A percentile compares a stretch with the other conserved stretches of the same genome.
These are phyloP conservation scores for Camillea tinctor DNA, from an alignment of 2,329 filamentous ascomycete genomes.

Conservation along the genomic window DNA sequence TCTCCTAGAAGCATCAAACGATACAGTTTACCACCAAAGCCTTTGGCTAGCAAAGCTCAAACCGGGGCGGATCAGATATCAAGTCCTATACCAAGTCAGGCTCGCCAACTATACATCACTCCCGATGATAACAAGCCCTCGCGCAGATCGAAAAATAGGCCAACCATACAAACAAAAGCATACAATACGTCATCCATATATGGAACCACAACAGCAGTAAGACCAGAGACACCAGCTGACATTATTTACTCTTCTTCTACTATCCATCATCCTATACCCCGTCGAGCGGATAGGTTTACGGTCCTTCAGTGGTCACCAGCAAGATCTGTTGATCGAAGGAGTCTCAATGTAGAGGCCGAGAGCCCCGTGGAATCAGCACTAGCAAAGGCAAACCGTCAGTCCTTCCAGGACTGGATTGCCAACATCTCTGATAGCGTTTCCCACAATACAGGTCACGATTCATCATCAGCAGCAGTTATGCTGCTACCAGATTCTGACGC, in stretches of 20 bases:
- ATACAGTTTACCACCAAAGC: slow-evolving; percentile 13
- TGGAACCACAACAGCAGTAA: neutral
- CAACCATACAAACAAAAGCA: neutral
- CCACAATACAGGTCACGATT: slow-evolving; percentile 1
- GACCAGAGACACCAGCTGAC: slow-evolving; percentile 20
- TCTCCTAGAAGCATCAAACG: slow-evolving; percentile 16
- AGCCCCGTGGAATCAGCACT: slow-evolving; percentile 16
- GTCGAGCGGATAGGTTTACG: slow-evolving; percentile 17
- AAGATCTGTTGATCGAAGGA: slow-evolving; percentile 20
- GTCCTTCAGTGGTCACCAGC: slow-evolving; percentile 28
- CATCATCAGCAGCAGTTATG: slow-evolving; percentile 1
- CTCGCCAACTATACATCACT: slow-evolving; percentile 5
- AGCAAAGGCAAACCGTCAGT: slow-evolving; percentile 21
- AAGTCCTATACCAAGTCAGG: slow-evolving; percentile 13
- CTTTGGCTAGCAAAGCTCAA: slow-evolving; percentile 5
- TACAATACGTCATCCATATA: neutral
- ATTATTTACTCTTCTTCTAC: slow-evolving; percentile 23
- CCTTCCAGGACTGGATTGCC: slow-evolving; percentile 21
- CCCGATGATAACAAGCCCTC: neutral
- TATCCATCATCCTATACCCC: slow-evolving; percentile 27
- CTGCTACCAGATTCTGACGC: slow-evolving; percentile 2
- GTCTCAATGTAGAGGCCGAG: slow-evolving; percentile 29
- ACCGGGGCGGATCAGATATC: slow-evolving; percentile 8
- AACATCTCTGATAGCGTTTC: slow-evolving; percentile 9
- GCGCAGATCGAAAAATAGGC: neutral